These are phyloP conservation scores for Graphiopsis chlorocephala DNA, from an alignment of 2,329 filamentous ascomycete genomes.

Conservation along the genomic window DNA sequence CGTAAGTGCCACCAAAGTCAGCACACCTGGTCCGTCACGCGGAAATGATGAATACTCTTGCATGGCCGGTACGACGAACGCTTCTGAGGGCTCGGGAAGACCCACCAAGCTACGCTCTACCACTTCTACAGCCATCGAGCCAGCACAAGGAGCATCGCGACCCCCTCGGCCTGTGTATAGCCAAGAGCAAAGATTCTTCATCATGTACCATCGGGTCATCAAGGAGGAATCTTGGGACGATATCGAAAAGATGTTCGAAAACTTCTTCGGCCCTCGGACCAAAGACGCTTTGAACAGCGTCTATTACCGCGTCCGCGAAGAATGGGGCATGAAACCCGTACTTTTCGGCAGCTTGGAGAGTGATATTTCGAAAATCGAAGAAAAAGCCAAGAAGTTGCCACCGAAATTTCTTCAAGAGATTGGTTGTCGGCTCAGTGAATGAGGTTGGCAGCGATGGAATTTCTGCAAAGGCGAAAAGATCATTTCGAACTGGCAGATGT, in stretches of 20 bases:
- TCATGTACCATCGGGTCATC: not conserved
- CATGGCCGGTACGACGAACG: not conserved
- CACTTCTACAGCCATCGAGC: not conserved
- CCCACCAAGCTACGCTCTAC: not conserved
- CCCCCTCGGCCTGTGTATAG: not conserved
- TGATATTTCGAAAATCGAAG: not conserved
- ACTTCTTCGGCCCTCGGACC: not conserved
- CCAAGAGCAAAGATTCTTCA: not conserved
- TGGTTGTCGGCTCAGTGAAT: not conserved
- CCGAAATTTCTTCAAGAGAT: not conserved
- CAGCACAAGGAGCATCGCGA: not conserved
- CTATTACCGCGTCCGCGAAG: not conserved
- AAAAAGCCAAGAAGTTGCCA: not conserved
- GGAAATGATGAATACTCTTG: not conserved
- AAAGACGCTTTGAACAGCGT: not conserved
- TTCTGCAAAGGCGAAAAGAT: not conserved
- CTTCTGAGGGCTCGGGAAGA: not conserved
- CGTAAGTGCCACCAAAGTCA: not conserved
- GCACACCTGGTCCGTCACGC: not conserved
- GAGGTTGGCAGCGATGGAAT: not conserved
- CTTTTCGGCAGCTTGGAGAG: not conserved
- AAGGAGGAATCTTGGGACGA: not conserved
- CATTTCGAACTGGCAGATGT: not conserved
- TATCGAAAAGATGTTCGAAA: not conserved
- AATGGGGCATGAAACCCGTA: not conserved